phyloP scores from a whole-genome alignment of 169 alveolate species.

The Amoebophrya sp. region DNA sequence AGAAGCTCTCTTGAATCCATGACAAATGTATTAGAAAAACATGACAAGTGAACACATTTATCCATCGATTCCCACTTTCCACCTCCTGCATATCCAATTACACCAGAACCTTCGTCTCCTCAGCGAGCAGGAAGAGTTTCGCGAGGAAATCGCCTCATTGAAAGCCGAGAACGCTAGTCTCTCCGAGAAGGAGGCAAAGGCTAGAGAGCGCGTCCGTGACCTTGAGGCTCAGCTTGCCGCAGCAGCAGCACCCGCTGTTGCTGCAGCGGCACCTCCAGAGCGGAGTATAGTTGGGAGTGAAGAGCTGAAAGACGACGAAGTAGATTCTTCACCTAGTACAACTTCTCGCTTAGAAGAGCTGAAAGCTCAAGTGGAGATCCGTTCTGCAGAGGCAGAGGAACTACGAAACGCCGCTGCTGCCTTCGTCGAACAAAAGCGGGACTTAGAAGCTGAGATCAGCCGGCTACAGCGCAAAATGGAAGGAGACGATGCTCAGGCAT shows the following conservation, averaged over 20 bases:
- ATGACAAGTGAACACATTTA: too few species aligned
- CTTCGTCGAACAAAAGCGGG: not conserved
- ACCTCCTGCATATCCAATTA: too few species aligned
- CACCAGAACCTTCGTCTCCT: not conserved
- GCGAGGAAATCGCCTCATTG: not conserved
- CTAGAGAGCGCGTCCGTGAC: not conserved
- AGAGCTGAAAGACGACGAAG: too few species aligned
- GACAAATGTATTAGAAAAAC: too few species aligned
- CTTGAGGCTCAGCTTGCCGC: not conserved
- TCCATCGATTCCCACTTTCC: too few species aligned
- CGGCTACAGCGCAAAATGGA: not conserved
- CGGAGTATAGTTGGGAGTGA: too few species aligned
- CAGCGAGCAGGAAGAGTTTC: not conserved
- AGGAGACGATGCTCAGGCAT: not conserved
- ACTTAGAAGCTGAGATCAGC: not conserved
- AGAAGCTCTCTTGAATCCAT: too few species aligned
- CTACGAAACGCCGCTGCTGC: not conserved
- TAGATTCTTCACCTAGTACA: too few species aligned
- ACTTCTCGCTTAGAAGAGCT: too few species aligned
- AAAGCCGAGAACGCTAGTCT: not conserved
- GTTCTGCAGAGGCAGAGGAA: not conserved
- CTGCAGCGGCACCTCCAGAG: not conserved
- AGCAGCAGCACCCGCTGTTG: not conserved
- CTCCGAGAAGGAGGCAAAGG: not conserved
- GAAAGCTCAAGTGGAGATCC: not conserved